Percentiles rank a stretch among this genome's conserved stretches.
Conservation (phyloP, 768 basidiomycete genomes). For the Hericium erinaceus region DNA sequence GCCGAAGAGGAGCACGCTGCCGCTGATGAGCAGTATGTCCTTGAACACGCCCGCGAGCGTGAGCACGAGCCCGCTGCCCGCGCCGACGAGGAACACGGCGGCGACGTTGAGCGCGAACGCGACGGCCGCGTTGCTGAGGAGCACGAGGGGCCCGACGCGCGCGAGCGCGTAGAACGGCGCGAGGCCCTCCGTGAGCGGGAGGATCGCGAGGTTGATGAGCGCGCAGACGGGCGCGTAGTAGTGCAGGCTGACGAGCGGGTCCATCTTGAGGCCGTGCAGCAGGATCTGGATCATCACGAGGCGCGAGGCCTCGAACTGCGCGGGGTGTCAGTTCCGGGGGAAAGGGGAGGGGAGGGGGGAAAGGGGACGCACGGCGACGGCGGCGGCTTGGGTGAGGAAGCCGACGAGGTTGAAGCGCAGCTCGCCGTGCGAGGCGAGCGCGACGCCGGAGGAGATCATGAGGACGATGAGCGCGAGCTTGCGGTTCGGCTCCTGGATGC, state of each 20-base stretch:
- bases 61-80: slow-evolving; percentile 78
- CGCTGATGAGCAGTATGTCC: slow-evolving; percentile 92
- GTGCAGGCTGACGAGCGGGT: slow-evolving; percentile 89
- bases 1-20: slow-evolving; percentile 82
- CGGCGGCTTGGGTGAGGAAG: slow-evolving; percentile 80
- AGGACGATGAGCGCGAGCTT: slow-evolving; percentile 75
- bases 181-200: slow-evolving; percentile 90
- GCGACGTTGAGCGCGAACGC: slow-evolving; percentile 90
- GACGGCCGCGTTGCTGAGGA: slow-evolving; percentile 75
- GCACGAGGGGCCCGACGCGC: slow-evolving; percentile 42
- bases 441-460: slow-evolving; percentile 88
- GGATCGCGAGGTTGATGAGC: slow-evolving; percentile 69
- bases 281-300: slow-evolving; percentile 95
- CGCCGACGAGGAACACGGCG: slow-evolving; percentile 89
- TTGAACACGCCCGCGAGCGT: slow-evolving; percentile 94
- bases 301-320: slow-evolving; percentile 83
- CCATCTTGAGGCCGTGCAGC: slow-evolving; percentile 94
- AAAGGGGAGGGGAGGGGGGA: not conserved
- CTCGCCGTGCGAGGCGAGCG: slow-evolving; percentile 85
- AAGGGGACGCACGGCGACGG: slow-evolving; percentile 58
- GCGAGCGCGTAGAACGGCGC: slow-evolving; percentile 73
- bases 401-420: slow-evolving; percentile 77
- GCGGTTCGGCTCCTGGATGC: slow-evolving; percentile 79
- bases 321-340: not conserved
- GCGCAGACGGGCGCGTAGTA: slow-evolving; percentile 97